These are phyloP conservation scores for Acrasis kona DNA, from an alignment of 78 protist genomes.

Conservation along the genomic window DNA sequence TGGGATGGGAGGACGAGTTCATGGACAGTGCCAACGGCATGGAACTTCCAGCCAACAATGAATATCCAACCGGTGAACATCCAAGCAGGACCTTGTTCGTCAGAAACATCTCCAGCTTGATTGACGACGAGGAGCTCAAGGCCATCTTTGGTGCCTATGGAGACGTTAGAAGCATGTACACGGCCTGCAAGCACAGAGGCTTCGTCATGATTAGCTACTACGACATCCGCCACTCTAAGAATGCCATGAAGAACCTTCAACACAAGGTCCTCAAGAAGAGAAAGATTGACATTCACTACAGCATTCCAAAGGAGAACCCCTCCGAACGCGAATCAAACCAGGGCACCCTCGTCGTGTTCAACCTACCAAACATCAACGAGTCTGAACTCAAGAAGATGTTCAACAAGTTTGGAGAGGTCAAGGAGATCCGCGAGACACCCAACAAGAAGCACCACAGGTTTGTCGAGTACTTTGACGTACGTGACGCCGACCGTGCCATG, in stretches of 20 bases:
- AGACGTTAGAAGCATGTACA: not conserved
- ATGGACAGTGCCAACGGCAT: too few relatives aligned
- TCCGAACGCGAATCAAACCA: conserved; percentile 34
- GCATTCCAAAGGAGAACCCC: conserved; percentile 11
- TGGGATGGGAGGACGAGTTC: too few relatives aligned
- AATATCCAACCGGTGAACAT: conserved; percentile 33
- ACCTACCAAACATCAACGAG: conserved; percentile 22
- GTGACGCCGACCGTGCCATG: conserved; percentile 54
- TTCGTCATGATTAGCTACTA: conserved; percentile 44
- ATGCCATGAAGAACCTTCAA: conserved; percentile 34
- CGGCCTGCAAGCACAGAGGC: conserved; percentile 41
- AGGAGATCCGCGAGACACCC: conserved; percentile 72
- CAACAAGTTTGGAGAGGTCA: conserved; percentile 47
- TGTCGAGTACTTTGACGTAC: conserved; percentile 58
- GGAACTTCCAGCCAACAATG: too few relatives aligned
- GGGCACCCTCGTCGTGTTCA: conserved; percentile 70
- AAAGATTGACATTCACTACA: conserved; percentile 32
- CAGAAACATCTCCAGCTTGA: conserved; percentile 10
- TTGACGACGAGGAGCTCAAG: conserved; percentile 16
- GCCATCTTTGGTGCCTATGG: conserved; percentile 27
- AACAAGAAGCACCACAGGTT: conserved; percentile 63
- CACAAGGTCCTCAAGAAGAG: not conserved
- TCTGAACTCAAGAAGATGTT: conserved; percentile 29
- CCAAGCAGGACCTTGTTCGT: conserved; percentile 45
- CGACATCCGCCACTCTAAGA: conserved; percentile 53